Evolutionary conservation across 345 rosid genomes (phyloP).

Genomic region (Heritiera littoralis): DNA sequence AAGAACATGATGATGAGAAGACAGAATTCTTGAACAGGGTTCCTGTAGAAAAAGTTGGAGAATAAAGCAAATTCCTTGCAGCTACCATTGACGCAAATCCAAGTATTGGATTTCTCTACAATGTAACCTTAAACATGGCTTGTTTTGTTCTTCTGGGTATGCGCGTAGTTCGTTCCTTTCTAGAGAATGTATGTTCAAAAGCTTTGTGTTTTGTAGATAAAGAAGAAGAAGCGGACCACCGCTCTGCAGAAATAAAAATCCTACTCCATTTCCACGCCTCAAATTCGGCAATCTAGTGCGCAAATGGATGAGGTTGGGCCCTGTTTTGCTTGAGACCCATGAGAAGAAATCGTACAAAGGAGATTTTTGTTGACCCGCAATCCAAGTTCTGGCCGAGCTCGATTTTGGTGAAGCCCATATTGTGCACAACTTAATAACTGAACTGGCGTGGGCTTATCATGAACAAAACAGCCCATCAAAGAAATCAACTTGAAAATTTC

Average conservation of each 20-base stretch:
- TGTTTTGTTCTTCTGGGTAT: conserved; percentile 19
- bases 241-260: background rate
- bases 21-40: conserved; percentile 46
- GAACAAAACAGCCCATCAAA: too few relatives aligned
- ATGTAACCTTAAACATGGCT: conserved; percentile 13
- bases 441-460: too few relatives aligned
- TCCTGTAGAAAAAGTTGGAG: conserved; percentile 58
- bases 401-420: background rate
- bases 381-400: background rate
- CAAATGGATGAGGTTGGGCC: conserved; percentile 1
- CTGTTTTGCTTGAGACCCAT: background rate
- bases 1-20: conserved; percentile 38
- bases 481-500: too few relatives aligned
- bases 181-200: background rate
- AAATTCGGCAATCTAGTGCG: conserved; percentile 12
- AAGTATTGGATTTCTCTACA: background rate
- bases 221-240: background rate
- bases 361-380: background rate
- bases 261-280: conserved; percentile 11
- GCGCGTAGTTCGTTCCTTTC: background rate
- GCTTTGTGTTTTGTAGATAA: background rate
- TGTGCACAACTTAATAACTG: too few relatives aligned
- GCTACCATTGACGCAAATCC: conserved; percentile 55
- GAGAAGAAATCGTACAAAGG: background rate
- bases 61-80: conserved; percentile 58